phyloP scores from a whole-genome alignment of 371 early-diverging fungal genomes.

The Lichtheimia hyalospora region DNA sequence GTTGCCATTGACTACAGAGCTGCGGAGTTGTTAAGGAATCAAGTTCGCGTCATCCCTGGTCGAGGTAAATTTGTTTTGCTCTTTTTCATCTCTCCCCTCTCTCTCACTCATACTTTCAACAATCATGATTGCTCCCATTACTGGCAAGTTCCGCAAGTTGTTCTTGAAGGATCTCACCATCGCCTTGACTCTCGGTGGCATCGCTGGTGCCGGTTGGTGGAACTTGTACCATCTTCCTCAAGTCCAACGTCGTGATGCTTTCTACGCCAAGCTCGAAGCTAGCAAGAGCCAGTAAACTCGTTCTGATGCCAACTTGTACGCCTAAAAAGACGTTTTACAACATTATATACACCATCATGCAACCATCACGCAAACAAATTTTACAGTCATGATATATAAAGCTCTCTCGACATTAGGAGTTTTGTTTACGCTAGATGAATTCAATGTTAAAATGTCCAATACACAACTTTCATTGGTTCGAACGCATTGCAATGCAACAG shows the following conservation, averaged over 20 bases:
- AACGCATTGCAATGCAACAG: too few species aligned
- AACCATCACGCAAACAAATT: too few species aligned
- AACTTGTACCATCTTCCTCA: slow-evolving; percentile 42
- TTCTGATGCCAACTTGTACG: neutral
- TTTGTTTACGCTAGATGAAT: too few species aligned
- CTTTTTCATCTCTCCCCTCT: neutral
- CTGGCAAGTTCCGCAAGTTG: slow-evolving; percentile 53
- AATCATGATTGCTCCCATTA: slow-evolving; percentile 54
- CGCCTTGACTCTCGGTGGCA: slow-evolving; percentile 37
- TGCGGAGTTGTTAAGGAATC: too few species aligned
- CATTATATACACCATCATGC: too few species aligned
- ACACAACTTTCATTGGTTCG: too few species aligned
- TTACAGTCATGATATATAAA: too few species aligned
- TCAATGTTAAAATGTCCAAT: too few species aligned
- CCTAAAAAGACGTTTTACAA: neutral
- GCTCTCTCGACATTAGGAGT: too few species aligned
- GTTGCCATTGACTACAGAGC: too few species aligned
- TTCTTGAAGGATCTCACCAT: slow-evolving; percentile 44
- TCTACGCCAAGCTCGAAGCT: slow-evolving; percentile 56
- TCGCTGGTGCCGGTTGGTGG: slow-evolving; percentile 52
- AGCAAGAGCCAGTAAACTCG: slow-evolving; percentile 37
- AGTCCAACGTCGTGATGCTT: slow-evolving; percentile 42
- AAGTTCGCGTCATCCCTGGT: too few species aligned
- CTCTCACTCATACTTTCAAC: neutral
- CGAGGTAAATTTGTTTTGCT: neutral